Evolutionary conservation across 2,329 filamentous ascomycete species (phyloP), one percentile per base, ranked within the genome.

Genomic region (Phaeosphaeriaceae sp.): DNA sequence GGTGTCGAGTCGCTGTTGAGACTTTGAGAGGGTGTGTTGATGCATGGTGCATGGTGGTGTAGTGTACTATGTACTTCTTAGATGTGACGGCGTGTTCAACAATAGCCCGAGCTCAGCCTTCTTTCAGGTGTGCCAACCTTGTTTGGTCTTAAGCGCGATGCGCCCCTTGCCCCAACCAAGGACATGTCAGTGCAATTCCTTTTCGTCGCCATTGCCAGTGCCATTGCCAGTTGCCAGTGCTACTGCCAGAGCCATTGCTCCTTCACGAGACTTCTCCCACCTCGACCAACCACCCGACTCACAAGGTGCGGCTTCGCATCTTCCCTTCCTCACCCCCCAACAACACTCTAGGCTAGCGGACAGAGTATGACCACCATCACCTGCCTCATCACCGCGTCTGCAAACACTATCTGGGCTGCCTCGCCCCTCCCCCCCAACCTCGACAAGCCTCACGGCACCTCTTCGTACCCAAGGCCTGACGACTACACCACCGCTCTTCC

Each of bases 401-500:
- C 49, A 46, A 21, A 30, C 47, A 29, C 48, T 36, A 30, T 32
- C 18, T 43, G 29, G 21, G 38, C 30, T 36, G 36, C 37, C 42
- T 44, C 59, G 33, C 51, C 59, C 7, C 54, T 51, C n/a, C 54
- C 56, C 28, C 54, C 55, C 54, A 43, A 45, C 44, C 46, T 54
- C 51, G 52, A 53, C 16, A 55, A 49, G 44, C 61, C 63, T 29
- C 47, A 48, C 46, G 54, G 55, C 50, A 48, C 51, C 28, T 53
- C 60, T 41, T 56, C 56, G 48, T 50, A 53, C 48, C 42, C 58
- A 28, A 56, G 54, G 36, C 40, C 58, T n/a, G 52, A 58, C 34
- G 53, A 63, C 51, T 57, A 58, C 54, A 57, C 52, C 34, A 47
- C 52, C 30, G n/a, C n/a, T n/a, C n/a, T n/a, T n/a, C 52, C 52